Evolutionary conservation across 1,284 basidiomycete species (phyloP).

Genomic region (Ceratobasidium sp.): DNA sequence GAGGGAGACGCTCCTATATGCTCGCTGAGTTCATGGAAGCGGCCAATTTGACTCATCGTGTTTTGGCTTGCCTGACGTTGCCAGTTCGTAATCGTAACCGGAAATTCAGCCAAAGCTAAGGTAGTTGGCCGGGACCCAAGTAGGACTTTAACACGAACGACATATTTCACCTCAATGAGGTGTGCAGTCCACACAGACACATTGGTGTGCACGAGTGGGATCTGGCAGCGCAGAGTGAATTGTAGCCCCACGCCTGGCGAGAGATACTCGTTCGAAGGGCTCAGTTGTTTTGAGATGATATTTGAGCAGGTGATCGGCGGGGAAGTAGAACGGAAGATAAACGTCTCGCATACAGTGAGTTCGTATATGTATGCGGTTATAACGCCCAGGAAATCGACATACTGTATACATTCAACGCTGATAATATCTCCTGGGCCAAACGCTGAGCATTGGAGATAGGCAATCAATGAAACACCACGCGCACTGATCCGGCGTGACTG

Average conservation of each 20-base stretch:
- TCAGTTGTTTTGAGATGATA: constrained; percentile 69
- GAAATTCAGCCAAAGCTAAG: constrained; percentile 74
- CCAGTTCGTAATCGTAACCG: constrained; percentile 73
- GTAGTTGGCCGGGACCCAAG: constrained; percentile 71
- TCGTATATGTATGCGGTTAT: constrained; percentile 80
- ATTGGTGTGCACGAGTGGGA: constrained; percentile 76
- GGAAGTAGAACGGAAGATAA: constrained; percentile 53
- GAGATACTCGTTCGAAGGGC: no score
- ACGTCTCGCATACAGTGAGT: constrained; percentile 77
- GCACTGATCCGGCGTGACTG: constrained; percentile 74
- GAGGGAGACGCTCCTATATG: no score
- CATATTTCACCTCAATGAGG: constrained; percentile 83
- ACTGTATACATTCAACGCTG: constrained; percentile 70
- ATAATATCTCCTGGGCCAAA: constrained; percentile 87
- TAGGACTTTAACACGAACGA: constrained; percentile 78
- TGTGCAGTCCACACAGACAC: constrained; percentile 79
- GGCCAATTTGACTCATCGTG: constrained; percentile 35
- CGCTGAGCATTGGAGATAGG: constrained; percentile 74
- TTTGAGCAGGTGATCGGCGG: constrained; percentile 56
- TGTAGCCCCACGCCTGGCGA: no score
- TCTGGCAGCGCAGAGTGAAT: constrained; percentile 71
- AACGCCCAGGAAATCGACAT: constrained; percentile 61
- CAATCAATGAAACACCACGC: constrained; percentile 75
- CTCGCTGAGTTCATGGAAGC: no score
- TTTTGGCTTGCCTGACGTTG: constrained; percentile 43